Evolutionary conservation across 1,284 basidiomycete species (phyloP), one percentile per base, ranked within the genome.

Genomic region (Bondarzewia mesenterica): DNA sequence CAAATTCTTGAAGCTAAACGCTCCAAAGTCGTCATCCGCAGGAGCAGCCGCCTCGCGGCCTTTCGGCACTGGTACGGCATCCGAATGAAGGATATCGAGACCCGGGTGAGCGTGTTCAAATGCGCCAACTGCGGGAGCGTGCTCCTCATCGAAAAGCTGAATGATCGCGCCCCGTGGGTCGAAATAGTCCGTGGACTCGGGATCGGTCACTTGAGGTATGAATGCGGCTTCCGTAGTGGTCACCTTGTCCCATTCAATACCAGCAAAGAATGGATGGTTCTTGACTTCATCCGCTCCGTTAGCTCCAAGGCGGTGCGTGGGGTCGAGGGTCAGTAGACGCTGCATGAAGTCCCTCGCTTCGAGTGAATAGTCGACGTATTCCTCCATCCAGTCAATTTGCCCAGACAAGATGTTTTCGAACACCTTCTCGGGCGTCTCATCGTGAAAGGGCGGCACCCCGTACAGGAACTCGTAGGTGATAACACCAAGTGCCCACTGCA

Each of bases 331-430:
- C 78, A 99, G 76, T 32, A 99, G 75, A 20, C 83, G 74, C 60
- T 87, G 80, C 82, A 99, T 97, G 59, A 99, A 88, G 66, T 98
- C 90, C 45, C 81, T 82, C 15, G 91, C 91, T 59, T 94, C 91
- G 2, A 80, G 76, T 6, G 92, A 90, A 54, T 91, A 80, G 50
- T 97, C 93, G 25, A 94, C 72, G 71, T 80, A 88, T 43, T 96
- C 93, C 58, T 95, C 91, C 59, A 95, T 89, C 94, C 94, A 99
- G 54, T 95, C 85, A 61, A 99, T 82, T 37, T 89, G 83, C 12
- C 94, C 85, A n/a, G 94, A 97, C 15, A 99, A 76, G 59, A 99
- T 97, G 63, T 98, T 99, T 70, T 98, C 94, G 60, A 99, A 99
- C 4, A 99, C 94, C 68, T 91, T 92, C 64, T 97, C 93, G 0